phyloP scores from a whole-genome alignment of 1,284 basidiomycete genomes.

The Rhodotorula sp. region DNA sequence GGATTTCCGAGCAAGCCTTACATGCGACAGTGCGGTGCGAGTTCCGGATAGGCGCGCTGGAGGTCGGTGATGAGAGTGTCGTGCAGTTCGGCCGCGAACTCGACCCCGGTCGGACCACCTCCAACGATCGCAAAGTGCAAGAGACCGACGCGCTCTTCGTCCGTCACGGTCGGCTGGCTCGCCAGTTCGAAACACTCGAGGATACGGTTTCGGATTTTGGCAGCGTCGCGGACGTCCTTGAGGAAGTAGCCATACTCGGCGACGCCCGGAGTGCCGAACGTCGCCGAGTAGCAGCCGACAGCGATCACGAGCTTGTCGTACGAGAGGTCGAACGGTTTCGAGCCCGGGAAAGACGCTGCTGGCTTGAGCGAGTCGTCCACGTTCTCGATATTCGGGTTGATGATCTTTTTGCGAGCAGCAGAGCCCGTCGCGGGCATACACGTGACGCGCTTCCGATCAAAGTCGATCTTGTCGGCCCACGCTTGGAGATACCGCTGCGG shows the following conservation, averaged over 20 bases:
- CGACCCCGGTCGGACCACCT: constrained; percentile 62
- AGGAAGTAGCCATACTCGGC: constrained; percentile 76
- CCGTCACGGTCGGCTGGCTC: constrained; percentile 66
- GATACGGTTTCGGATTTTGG: constrained; percentile 72
- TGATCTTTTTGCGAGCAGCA: not conserved
- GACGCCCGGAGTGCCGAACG: constrained; percentile 59
- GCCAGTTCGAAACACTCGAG: constrained; percentile 80
- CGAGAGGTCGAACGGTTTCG: constrained; percentile 56
- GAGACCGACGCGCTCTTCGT: constrained; percentile 64
- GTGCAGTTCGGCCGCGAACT: constrained; percentile 81
- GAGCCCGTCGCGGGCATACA: constrained; percentile 33
- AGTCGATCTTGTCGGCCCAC: constrained; percentile 57
- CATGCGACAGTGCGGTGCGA: constrained; percentile 35
- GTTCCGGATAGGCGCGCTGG: constrained; percentile 51
- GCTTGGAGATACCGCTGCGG: constrained; percentile 50
- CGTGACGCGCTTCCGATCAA: constrained; percentile 61
- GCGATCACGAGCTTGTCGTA: constrained; percentile 83
- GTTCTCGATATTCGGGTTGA: constrained; percentile 1
- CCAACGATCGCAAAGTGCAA: constrained; percentile 80
- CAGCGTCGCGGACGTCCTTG: constrained; percentile 66
- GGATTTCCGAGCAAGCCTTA: not conserved
- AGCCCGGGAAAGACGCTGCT: constrained; percentile 32
- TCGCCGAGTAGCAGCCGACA: constrained; percentile 76
- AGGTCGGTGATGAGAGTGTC: constrained; percentile 80
- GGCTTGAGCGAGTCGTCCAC: constrained; percentile 3